Evolutionary conservation across 768 basidiomycete genomes (phyloP), one percentile per base, ranked within the genome.

Genomic region (Boletus eberwhitei): DNA sequence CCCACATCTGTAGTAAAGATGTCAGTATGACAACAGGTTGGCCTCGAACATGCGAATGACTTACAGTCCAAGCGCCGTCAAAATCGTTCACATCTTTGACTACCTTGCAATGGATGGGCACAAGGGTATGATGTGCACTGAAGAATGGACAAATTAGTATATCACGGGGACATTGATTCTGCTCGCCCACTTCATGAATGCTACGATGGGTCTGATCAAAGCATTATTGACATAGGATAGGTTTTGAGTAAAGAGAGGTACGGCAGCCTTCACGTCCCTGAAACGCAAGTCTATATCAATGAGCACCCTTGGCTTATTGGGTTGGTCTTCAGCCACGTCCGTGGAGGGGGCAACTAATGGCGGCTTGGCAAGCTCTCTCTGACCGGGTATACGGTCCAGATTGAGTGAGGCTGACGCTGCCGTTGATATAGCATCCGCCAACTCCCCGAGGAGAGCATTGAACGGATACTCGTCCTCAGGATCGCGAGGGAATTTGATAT

Each of bases 221-320:
- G 97, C 97, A 64, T 87, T 90, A 64, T 96, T 97, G 57, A 91
- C 87, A 64, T 96, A 92, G 41, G 90, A 90, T 53, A 99, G 69
- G 65, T 97, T 91, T 42, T 78, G 79, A 32, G 93, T 86, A 74
- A 95, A 98, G 48, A 96, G 80, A 2, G 97, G 97, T 13, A 99
- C 91, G 22, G 85, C 88, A 38, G 97, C 95, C 73, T 98, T 98
- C 67, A 99, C 66, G 72, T 99, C 97, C 46, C 94, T 80, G 72
- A 99, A 98, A 55, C 97, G 75, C 59, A 99, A 66, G 73, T 98
- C 97, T 58, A 99, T 90, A 66, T 98, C 96, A 51, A 99, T 82
- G 11, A 90, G 75, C 8, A 90, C 79, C 58, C 79, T 80, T 7
- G 77, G 74, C 51, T 73, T 71, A 45, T 79, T 70, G 19, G 61